Conservation (phyloP, 2,329 filamentous ascomycete species). For the Fusarium sororula region DNA sequence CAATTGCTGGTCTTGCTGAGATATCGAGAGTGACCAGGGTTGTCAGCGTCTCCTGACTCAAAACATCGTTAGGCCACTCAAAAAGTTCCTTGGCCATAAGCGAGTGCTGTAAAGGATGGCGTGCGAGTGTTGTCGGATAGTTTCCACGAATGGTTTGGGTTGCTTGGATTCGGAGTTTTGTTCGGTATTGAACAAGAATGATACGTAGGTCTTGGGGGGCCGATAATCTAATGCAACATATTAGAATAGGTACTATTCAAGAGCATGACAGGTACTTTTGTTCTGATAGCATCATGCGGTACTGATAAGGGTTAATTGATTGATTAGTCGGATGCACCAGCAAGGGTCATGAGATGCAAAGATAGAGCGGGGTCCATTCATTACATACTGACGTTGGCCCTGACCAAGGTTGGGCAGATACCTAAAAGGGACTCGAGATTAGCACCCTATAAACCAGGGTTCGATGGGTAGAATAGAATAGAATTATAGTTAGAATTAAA, state of each 20-base stretch:
- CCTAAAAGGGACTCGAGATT: neutral
- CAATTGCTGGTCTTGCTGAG: conserved; percentile 9
- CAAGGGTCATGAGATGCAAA: conserved; percentile 11
- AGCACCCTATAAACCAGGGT: neutral
- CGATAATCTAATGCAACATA: conserved; percentile 25
- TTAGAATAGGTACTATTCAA: conserved; percentile 1
- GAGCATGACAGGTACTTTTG: conserved; percentile 28
- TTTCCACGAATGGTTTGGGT: conserved; percentile 14
- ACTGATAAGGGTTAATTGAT: conserved; percentile 23
- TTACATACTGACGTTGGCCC: neutral
- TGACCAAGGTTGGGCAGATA: neutral
- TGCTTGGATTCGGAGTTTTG: neutral
- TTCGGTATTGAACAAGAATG: neutral
- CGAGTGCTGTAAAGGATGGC: neutral
- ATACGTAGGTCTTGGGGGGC: neutral
- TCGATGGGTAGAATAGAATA: neutral
- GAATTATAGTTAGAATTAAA: neutral
- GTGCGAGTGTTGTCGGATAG: conserved; percentile 2
- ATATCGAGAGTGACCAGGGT: conserved; percentile 5
- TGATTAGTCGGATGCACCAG: conserved; percentile 11
- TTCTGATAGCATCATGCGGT: conserved; percentile 1
- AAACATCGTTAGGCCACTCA: neutral
- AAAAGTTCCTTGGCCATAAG: conserved; percentile 6
- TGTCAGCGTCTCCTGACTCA: conserved; percentile 5
- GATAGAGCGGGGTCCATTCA: conserved; percentile 1